Conservation (phyloP, 345 rosid species). For the Gossypium rotundifolium region DNA sequence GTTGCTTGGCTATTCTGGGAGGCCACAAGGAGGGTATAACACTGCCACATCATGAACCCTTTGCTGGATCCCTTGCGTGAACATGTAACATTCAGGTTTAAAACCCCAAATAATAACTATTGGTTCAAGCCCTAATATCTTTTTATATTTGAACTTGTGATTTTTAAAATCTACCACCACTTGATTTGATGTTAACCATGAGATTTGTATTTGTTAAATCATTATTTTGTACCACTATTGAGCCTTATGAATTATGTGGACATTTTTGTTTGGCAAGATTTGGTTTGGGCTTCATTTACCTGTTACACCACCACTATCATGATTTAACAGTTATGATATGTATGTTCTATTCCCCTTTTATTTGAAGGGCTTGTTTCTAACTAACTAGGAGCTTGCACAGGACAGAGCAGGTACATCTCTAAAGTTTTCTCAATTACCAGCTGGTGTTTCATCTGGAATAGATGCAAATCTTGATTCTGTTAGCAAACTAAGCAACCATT, state of each 20-base stretch:
- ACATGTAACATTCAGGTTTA: neutral
- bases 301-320: neutral
- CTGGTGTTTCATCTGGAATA: slow-evolving; percentile 14
- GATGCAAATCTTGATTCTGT: slow-evolving; percentile 19
- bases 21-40: neutral
- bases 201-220: neutral
- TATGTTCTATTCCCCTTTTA: neutral
- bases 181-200: neutral
- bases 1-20: neutral
- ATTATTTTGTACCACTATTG: neutral
- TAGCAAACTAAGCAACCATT: slow-evolving; percentile 23
- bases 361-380: slow-evolving; percentile 1
- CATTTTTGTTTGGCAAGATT: neutral
- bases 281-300: neutral
- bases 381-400: slow-evolving; percentile 1
- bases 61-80: neutral
- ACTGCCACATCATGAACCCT: neutral
- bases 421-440: slow-evolving; percentile 21
- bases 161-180: neutral
- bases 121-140: neutral
- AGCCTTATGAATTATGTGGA: neutral
- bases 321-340: neutral
- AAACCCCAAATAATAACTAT: neutral
- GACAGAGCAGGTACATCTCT: neutral
- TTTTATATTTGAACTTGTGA: neutral